Evolutionary conservation across 2,329 filamentous ascomycete genomes (phyloP).

Genomic region (Periglandula ipomoeae): DNA sequence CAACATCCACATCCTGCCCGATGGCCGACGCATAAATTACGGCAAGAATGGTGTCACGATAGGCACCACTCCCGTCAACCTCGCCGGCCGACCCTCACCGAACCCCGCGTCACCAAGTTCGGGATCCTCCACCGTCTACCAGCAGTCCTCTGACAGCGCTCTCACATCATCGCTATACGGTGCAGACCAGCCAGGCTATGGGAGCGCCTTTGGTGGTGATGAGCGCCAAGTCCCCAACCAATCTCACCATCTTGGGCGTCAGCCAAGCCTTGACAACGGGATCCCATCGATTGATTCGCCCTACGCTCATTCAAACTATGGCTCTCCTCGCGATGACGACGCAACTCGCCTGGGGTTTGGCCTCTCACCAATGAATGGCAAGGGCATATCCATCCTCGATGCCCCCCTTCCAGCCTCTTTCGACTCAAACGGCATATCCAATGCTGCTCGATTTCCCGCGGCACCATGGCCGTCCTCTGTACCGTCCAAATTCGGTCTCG

Average conservation of each 20-base stretch:
- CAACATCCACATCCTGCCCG: slow-evolving; percentile 88
- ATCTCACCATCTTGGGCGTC: slow-evolving; percentile 34
- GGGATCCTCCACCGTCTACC: slow-evolving; percentile 17
- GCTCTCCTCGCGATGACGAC: slow-evolving; percentile 70
- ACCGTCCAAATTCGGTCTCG: slow-evolving; percentile 82
- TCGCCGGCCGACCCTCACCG: slow-evolving; percentile 54
- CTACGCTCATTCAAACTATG: slow-evolving; percentile 57
- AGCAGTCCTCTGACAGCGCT: slow-evolving; percentile 57
- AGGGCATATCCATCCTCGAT: slow-evolving; percentile 79
- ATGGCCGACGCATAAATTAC: slow-evolving; percentile 85
- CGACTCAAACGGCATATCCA: slow-evolving; percentile 90
- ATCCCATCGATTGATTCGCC: slow-evolving; percentile 51
- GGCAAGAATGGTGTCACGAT: slow-evolving; percentile 60
- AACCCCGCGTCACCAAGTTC: slow-evolving; percentile 33
- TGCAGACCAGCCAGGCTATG: slow-evolving; percentile 29
- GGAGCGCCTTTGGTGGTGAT: slow-evolving; percentile 31
- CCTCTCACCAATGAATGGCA: slow-evolving; percentile 65
- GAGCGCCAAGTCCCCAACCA: slow-evolving; percentile 18
- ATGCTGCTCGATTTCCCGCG: slow-evolving; percentile 67
- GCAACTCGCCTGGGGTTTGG: slow-evolving; percentile 54
- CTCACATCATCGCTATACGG: slow-evolving; percentile 51
- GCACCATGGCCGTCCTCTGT: slow-evolving; percentile 89
- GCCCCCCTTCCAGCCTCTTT: slow-evolving; percentile 90
- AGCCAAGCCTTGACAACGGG: slow-evolving; percentile 44
- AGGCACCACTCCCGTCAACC: slow-evolving; percentile 48